Percentiles rank a stretch among this genome's conserved stretches.
Evolutionary conservation across 1,284 basidiomycete genomes (phyloP).

Genomic region (Exsudoporus floridanus): DNA sequence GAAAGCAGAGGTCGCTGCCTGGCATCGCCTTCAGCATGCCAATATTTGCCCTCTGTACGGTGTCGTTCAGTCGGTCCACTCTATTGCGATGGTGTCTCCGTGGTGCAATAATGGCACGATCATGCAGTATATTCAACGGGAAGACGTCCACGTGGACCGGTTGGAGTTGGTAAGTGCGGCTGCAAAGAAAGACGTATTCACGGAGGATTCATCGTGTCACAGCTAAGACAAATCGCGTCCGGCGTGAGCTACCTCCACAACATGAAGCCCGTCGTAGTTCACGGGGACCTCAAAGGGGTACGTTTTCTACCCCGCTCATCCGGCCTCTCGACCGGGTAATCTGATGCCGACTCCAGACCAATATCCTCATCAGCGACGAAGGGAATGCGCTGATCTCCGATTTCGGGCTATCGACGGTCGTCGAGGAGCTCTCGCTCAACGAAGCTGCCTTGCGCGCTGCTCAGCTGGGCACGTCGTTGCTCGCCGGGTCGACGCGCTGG

Average conservation of each 20-base stretch:
- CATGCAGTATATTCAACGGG: conserved; percentile 44
- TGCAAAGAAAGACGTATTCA: not conserved
- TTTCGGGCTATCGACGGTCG: conserved; percentile 57
- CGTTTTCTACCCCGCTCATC: not conserved
- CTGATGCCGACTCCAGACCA: conserved; percentile 40
- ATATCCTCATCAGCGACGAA: conserved; percentile 52
- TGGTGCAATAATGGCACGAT: conserved; percentile 61
- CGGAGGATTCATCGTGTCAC: not conserved
- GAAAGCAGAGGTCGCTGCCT: conserved; percentile 51
- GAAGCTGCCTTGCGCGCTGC: conserved; percentile 23
- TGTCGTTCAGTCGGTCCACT: conserved; percentile 46
- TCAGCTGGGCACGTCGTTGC: conserved; percentile 45
- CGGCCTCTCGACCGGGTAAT: no score
- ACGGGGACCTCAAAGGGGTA: conserved; percentile 60
- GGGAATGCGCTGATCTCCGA: conserved; percentile 56
- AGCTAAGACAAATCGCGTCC: conserved; percentile 53
- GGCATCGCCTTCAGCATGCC: conserved; percentile 52
- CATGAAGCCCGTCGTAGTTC: conserved; percentile 50
- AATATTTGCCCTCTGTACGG: conserved; percentile 53
- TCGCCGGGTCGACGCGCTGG: conserved; percentile 49
- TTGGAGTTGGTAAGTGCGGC: conserved; percentile 44
- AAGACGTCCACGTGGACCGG: conserved; percentile 41
- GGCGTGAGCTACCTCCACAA: conserved; percentile 54
- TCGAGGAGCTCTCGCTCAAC: conserved; percentile 48
- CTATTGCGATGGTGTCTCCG: conserved; percentile 58